Conservation (phyloP, 495 filamentous ascomycete species). For the Friedmanniomyces simplex region DNA sequence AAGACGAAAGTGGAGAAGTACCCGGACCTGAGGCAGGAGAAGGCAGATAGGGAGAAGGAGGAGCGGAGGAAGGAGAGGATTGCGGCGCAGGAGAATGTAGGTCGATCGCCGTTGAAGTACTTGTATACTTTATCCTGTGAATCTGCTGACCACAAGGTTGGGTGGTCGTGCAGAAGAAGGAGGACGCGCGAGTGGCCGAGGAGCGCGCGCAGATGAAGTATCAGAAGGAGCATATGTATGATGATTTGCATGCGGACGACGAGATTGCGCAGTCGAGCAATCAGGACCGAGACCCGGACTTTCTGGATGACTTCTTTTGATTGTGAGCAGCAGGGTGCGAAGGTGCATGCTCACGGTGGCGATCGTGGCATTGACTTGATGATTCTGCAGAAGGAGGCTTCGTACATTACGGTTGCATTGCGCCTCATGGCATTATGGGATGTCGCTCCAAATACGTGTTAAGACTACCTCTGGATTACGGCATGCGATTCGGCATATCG, state of each 20-base stretch:
- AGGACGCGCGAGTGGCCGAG: conserved; percentile 65
- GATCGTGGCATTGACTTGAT: no score
- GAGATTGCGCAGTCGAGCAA: conserved; percentile 56
- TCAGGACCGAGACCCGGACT: conserved; percentile 51
- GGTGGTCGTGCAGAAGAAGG: conserved; percentile 50
- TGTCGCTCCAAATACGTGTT: no score
- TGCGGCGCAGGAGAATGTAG: conserved; percentile 52
- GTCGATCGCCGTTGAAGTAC: no score
- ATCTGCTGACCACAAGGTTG: not conserved
- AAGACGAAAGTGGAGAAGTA: conserved; percentile 86
- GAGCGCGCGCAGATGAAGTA: conserved; percentile 81
- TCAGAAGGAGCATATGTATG: conserved; percentile 91
- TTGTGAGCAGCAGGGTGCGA: not conserved
- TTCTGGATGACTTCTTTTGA: conserved; percentile 68
- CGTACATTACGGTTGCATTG: no score
- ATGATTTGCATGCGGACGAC: conserved; percentile 65
- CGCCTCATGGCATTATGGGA: no score
- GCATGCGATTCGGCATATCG: no score
- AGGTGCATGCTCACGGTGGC: not conserved
- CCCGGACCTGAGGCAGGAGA: conserved; percentile 69
- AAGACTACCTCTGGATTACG: no score
- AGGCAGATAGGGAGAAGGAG: conserved; percentile 60
- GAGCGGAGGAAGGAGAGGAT: conserved; percentile 60
- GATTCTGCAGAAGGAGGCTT: no score
- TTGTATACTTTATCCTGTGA: no score